Percentiles rank a stretch among this genome's conserved stretches.
Evolutionary conservation across 129 eudicot genomes (phyloP).

Genomic region (Pittosporum tobira): DNA sequence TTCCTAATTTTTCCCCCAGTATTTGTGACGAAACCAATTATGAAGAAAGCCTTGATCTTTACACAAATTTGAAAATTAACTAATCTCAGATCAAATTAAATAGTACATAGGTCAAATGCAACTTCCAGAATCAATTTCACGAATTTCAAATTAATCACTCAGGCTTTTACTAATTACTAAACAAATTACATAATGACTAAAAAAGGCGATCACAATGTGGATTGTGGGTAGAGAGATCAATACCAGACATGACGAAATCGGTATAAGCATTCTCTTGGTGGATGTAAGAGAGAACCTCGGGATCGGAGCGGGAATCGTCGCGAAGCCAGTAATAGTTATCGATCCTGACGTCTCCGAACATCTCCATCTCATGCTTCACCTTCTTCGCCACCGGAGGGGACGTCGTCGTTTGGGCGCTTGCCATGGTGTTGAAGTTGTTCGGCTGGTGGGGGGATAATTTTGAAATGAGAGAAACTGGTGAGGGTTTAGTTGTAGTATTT

Average conservation of each 20-base stretch:
- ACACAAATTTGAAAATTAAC: too few relatives aligned
- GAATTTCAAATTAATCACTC: too few relatives aligned
- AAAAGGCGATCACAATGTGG: not conserved
- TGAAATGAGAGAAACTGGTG: not conserved
- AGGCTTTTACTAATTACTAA: too few relatives aligned
- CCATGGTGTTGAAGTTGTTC: not conserved
- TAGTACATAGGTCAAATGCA: not conserved
- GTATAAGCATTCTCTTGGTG: slow-evolving; percentile 57
- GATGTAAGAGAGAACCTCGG: slow-evolving; percentile 46
- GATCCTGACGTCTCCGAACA: slow-evolving; percentile 75
- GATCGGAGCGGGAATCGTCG: slow-evolving; percentile 71
- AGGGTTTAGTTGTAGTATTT: not conserved
- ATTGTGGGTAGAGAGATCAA: not conserved
- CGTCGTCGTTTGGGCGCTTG: not conserved
- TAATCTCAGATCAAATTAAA: too few relatives aligned
- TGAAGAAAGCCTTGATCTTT: too few relatives aligned
- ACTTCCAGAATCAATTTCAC: not conserved
- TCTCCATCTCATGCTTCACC: slow-evolving; percentile 64
- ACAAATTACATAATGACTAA: too few relatives aligned
- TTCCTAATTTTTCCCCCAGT: too few relatives aligned
- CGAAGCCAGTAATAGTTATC: slow-evolving; percentile 93
- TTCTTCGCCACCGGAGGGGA: slow-evolving; percentile 64
- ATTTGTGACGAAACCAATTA: too few relatives aligned
- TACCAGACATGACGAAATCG: slow-evolving; percentile 71
- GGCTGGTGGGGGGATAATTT: not conserved